These are phyloP conservation scores for Rhizopogon vinicolor DNA, from an alignment of 768 basidiomycete species.

Conservation along the genomic window DNA sequence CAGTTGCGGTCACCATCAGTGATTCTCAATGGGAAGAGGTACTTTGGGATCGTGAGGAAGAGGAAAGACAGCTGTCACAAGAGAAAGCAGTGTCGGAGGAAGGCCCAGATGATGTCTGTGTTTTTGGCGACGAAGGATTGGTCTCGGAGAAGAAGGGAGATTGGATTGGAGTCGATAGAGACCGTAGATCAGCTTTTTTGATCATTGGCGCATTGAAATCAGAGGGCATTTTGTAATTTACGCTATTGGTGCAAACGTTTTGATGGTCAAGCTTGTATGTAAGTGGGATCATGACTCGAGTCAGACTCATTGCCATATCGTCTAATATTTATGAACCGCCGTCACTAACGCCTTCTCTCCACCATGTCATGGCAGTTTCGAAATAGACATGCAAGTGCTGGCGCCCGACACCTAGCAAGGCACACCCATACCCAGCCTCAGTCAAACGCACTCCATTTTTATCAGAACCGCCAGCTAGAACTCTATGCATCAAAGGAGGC, in stretches of 20 bases:
- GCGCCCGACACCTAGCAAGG: background rate
- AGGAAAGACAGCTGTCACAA: constrained; percentile 30
- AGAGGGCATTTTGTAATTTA: constrained; percentile 57
- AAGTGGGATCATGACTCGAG: background rate
- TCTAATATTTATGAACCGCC: background rate
- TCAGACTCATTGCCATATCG: background rate
- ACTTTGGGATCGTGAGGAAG: constrained; percentile 69
- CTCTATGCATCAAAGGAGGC: constrained; percentile 73
- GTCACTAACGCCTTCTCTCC: background rate
- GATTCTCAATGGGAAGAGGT: constrained; percentile 81
- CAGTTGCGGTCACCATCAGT: constrained; percentile 73
- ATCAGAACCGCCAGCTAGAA: constrained; percentile 80
- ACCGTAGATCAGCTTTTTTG: constrained; percentile 73
- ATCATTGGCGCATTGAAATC: constrained; percentile 73
- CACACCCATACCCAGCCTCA: constrained; percentile 19
- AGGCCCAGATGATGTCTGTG: constrained; percentile 52
- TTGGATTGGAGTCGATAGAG: constrained; percentile 76
- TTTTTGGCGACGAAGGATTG: constrained; percentile 53
- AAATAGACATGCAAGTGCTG: constrained; percentile 4
- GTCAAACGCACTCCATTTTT: constrained; percentile 58
- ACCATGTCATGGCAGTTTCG: constrained; percentile 22
- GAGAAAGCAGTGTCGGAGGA: constrained; percentile 15
- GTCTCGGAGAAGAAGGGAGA: constrained; percentile 50
- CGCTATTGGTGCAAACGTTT: background rate
- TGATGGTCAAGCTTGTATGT: background rate